Evolutionary conservation across 305 asterid genomes (phyloP), one percentile per base, ranked within the genome.

Genomic region (Salvia sclarea): DNA sequence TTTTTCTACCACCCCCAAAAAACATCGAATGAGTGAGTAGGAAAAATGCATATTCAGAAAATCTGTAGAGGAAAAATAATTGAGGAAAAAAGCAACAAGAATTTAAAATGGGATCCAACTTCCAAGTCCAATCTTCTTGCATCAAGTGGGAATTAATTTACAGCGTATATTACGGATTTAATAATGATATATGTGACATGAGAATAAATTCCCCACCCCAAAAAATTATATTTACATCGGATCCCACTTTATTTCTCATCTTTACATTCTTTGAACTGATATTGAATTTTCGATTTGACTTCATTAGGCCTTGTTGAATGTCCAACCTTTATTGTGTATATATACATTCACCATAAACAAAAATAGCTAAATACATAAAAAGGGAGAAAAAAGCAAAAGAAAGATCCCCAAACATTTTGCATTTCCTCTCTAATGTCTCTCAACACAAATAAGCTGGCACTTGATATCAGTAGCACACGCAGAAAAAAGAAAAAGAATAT

Each of bases 161-260:
- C 5, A 21, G 14, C 53, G 11, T 53, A 13, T 13, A 12, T 13
- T 20, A 40, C 16, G 35, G 66, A 22, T 61, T 38, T 20, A 6
- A 20, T 40, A 37, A 20, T 60, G 1, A 2, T 55, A 35, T 18
- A 18, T 35, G 64, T 38, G 33, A 35, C 2, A 61, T 21, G 35
- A 22, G 66, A 61, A 43, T 61, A 61, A 61, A 43, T n/a, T 61
- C 53, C 38, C 9, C 67, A 38, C 20, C 37, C 21, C 52, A 33
- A 10, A 33, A 10, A 33, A 33, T 5, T 10, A 59, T 12, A 11
- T 2, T 20, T n/a, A 20, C 38, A 20, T 20, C 3, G 56, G 31
- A 8, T 18, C 45, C 44, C 63, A 16, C 16, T 57, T 35, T 33
- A 17, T 16, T 16, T n/a, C 5, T n/a, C 6, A 28, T 30, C 18